Evolutionary conservation across 208 protist species (phyloP), one percentile per base, ranked within the genome.

Genomic region (Crithidia mellificae): DNA sequence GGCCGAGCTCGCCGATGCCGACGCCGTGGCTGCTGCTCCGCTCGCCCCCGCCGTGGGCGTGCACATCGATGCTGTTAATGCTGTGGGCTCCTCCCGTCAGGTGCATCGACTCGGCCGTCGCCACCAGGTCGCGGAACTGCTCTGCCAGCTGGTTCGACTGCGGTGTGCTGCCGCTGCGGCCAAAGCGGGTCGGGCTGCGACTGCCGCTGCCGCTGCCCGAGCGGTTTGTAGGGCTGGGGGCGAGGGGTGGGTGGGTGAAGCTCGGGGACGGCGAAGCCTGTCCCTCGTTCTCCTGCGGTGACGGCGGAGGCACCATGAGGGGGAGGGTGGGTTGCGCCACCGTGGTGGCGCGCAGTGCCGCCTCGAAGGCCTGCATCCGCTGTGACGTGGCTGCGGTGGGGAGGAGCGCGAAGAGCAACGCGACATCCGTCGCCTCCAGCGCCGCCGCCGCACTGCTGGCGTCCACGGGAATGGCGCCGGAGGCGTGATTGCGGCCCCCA

Each of bases 361-460:
- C n/a, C 63, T 91, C 81, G 59, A 91, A 88, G 24, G 73, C 68
- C 15, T 65, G 29, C 39, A 87, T 84, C 75, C 87, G 89, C 47
- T 88, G 81, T 27, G 25, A 19, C 14, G 88, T 94, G 17, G 63
- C 55, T 1, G 85, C 47, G 20, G 77, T 80, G 14, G 88, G 83
- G 17, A 94, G 74, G 12, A 81, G 70, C 11, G 88, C 88, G 50
- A 84, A 91, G 14, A 88, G 55, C 4, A 94, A 71, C 2, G 85
- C 85, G 12, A 84, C 62, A 36, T 84, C 65, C 4, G 71, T 74
- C 22, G 72, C 55, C 30, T 84, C 70, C n/a, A 63, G 39, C 34
- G 70, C 70, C 2, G 57, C 55, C 9, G 29, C 49, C 1, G 34
- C 52, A 19, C 20, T 56, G 51, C 30, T 44, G 59, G 32, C 24